phyloP scores from a whole-genome alignment of 352 stramenopile species.

The Phytopythium aichiense region DNA sequence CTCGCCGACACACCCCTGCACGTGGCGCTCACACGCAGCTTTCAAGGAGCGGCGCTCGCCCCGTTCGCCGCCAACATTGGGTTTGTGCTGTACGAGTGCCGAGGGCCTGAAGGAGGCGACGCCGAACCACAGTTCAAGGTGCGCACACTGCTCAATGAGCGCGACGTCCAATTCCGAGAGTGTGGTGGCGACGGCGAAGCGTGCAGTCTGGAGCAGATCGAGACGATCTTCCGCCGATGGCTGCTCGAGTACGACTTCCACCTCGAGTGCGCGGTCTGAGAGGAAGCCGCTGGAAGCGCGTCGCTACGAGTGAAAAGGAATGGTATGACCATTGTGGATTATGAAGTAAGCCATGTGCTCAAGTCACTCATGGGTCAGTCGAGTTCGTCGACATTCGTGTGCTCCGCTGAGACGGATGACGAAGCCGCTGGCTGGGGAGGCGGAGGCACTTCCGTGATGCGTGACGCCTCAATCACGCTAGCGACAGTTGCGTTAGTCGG shows the following conservation, averaged over 20 bases:
- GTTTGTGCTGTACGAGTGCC: conserved; percentile 76
- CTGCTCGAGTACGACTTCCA: conserved; percentile 73
- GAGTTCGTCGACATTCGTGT: conserved; percentile 52
- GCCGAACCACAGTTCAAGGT: conserved; percentile 27
- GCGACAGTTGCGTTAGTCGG: not conserved
- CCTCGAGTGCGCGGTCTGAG: conserved; percentile 28
- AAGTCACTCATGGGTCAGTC: conserved; percentile 20
- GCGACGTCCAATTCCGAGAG: conserved; percentile 46
- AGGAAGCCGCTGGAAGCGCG: not conserved
- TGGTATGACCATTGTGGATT: conserved; percentile 4
- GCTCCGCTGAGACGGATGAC: conserved; percentile 2
- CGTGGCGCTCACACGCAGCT: conserved; percentile 41
- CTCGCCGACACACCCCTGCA: conserved; percentile 48
- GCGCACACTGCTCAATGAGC: conserved; percentile 65
- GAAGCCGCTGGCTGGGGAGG: conserved; percentile 17
- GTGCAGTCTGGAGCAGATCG: conserved; percentile 53
- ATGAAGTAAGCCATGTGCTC: not conserved
- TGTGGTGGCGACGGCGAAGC: conserved; percentile 27
- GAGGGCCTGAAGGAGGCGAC: not conserved
- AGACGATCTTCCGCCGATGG: conserved; percentile 55
- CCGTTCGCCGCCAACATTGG: conserved; percentile 82
- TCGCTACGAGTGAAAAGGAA: not conserved
- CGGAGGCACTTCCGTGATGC: not conserved
- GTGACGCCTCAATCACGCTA: not conserved
- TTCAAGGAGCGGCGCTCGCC: conserved; percentile 51